These are phyloP conservation scores for Beauveria varroae DNA, from an alignment of 2,329 filamentous ascomycete genomes.

Conservation along the genomic window DNA sequence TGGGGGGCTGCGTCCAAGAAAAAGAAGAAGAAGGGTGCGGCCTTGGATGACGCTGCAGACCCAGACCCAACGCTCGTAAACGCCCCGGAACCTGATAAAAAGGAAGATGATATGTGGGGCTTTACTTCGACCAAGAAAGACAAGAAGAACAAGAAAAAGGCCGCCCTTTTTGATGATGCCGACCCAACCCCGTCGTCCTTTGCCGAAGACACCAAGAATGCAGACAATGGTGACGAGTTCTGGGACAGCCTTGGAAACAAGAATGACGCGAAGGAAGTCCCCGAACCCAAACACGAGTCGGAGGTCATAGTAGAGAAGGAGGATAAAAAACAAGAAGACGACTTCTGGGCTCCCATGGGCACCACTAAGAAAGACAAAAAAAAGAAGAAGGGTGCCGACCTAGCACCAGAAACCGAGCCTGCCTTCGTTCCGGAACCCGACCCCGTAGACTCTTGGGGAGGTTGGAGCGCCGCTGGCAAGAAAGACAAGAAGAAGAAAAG, in stretches of 20 bases:
- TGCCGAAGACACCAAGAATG: conserved; percentile 11
- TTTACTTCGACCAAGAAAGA: conserved; percentile 16
- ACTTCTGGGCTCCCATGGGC: conserved; percentile 16
- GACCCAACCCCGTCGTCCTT: background rate
- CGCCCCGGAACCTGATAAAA: conserved; percentile 16
- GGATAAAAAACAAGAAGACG: conserved; percentile 15
- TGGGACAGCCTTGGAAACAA: conserved; percentile 19
- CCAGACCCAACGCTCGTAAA: conserved; percentile 8
- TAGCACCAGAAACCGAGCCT: conserved; percentile 13
- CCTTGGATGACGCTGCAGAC: conserved; percentile 11
- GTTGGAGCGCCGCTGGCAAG: conserved; percentile 12
- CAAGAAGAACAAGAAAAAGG: conserved; percentile 17
- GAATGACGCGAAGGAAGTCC: conserved; percentile 26
- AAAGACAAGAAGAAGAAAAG: conserved; percentile 21
- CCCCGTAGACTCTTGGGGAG: conserved; percentile 18
- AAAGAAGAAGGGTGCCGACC: conserved; percentile 21
- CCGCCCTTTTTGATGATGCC: conserved; percentile 16
- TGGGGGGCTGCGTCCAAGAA: conserved; percentile 21
- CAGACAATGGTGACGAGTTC: conserved; percentile 17
- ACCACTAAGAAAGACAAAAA: conserved; percentile 24
- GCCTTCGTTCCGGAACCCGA: conserved; percentile 14
- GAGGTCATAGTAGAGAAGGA: background rate
- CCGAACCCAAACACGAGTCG: conserved; percentile 15
- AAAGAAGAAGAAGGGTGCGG: conserved; percentile 24
- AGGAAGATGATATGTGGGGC: conserved; percentile 24